A percentile compares a stretch with the other conserved stretches of the same genome.
Evolutionary conservation across 2,329 filamentous ascomycete species (phyloP).

Genomic region (Fusarium buharicum): DNA sequence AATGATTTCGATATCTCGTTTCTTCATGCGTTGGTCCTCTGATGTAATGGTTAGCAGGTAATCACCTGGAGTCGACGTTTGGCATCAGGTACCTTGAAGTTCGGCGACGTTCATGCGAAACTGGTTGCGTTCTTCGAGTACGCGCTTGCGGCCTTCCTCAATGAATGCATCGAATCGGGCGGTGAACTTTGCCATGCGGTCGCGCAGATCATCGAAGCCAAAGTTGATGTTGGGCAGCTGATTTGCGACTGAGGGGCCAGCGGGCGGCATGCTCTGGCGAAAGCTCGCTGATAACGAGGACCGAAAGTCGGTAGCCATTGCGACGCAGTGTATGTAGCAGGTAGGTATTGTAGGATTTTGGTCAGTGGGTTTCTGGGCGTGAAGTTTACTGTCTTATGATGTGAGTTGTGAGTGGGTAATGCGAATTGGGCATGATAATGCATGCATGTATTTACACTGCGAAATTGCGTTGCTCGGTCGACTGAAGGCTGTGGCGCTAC

Average conservation of each 20-base stretch:
- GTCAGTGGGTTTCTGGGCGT: not conserved
- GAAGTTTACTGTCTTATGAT: not conserved
- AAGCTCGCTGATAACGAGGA: slow-evolving; percentile 73
- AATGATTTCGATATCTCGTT: slow-evolving; percentile 85
- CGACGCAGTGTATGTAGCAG: not conserved
- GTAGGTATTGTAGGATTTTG: not conserved
- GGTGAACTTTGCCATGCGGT: slow-evolving; percentile 94
- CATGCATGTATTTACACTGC: slow-evolving; percentile 38
- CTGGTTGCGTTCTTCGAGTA: slow-evolving; percentile 92
- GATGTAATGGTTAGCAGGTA: slow-evolving; percentile 6
- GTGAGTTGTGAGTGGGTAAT: slow-evolving; percentile 5
- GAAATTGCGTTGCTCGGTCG: slow-evolving; percentile 47
- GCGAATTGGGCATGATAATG: slow-evolving; percentile 7
- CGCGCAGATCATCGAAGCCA: slow-evolving; percentile 93
- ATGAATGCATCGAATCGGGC: slow-evolving; percentile 93
- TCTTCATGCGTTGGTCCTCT: slow-evolving; percentile 94
- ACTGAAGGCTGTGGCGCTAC: slow-evolving; percentile 43
- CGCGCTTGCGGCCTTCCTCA: slow-evolving; percentile 86
- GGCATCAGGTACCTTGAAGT: slow-evolving; percentile 76
- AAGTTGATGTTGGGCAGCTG: slow-evolving; percentile 91
- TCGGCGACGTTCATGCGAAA: slow-evolving; percentile 92
- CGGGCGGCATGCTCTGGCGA: slow-evolving; percentile 67
- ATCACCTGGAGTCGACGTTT: not conserved
- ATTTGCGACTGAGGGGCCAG: slow-evolving; percentile 75
- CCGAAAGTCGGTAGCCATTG: slow-evolving; percentile 72